Evolutionary conservation across 805 yeast genomes (phyloP).

Genomic region (Yamadazyma akitaensis): DNA sequence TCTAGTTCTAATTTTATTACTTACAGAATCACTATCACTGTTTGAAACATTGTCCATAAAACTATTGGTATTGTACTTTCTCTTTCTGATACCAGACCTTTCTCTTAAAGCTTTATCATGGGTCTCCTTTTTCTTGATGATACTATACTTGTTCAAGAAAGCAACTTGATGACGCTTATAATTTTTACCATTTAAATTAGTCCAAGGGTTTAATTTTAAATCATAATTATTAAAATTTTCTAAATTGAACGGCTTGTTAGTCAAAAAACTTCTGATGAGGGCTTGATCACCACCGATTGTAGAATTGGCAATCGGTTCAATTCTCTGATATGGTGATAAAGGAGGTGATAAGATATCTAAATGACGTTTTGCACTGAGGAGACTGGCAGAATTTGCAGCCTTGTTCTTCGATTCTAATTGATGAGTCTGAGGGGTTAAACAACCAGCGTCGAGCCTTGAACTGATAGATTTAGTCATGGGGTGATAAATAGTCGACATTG

Average conservation of each 20-base stretch:
- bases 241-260: conserved; percentile 41
- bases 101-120: conserved; percentile 13
- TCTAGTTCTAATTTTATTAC: conserved; percentile 59
- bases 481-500: conserved; percentile 31
- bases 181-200: conserved; percentile 34
- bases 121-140: conserved; percentile 19
- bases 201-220: conserved; percentile 53
- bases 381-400: neutral
- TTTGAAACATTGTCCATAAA: conserved; percentile 12
- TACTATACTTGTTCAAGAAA: conserved; percentile 53
- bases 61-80: conserved; percentile 14
- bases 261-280: conserved; percentile 18
- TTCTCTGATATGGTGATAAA: conserved; percentile 39
- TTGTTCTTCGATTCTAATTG: neutral
- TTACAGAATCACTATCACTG: conserved; percentile 25
- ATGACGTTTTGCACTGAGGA: neutral
- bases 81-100: conserved; percentile 19
- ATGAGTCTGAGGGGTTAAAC: conserved; percentile 12
- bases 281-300: neutral
- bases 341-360: conserved; percentile 44
- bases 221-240: conserved; percentile 45
- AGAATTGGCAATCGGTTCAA: neutral
- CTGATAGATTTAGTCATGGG: conserved; percentile 23
- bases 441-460: conserved; percentile 9
- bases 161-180: conserved; percentile 48